Conservation (phyloP, 2,329 filamentous ascomycete genomes). For the Stagonosporopsis tanaceti region DNA sequence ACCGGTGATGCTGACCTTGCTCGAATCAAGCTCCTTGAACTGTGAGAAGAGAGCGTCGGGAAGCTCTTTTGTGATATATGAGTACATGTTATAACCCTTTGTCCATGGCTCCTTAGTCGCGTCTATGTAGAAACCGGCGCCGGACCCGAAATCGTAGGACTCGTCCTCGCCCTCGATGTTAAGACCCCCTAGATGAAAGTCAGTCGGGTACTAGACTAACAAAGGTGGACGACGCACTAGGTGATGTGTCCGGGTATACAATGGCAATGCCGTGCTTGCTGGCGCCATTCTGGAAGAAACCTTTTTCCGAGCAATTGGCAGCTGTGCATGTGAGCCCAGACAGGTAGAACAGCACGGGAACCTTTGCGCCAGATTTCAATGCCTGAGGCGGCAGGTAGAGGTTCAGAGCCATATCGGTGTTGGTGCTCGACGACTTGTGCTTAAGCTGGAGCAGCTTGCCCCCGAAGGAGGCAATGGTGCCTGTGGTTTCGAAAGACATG, state of each 20-base stretch:
- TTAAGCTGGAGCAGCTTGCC: slow-evolving; percentile 94
- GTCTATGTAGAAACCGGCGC: slow-evolving; percentile 94
- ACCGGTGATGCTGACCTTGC: slow-evolving; percentile 82
- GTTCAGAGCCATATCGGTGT: slow-evolving; percentile 91
- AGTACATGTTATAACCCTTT: slow-evolving; percentile 90
- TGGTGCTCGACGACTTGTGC: slow-evolving; percentile 79
- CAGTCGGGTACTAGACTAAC: slow-evolving; percentile 18
- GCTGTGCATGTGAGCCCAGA: slow-evolving; percentile 94
- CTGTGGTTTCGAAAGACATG: slow-evolving; percentile 84
- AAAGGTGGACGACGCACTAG: slow-evolving; percentile 62
- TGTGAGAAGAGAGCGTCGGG: slow-evolving; percentile 75
- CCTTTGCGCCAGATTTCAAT: slow-evolving; percentile 63
- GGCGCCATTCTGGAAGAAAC: slow-evolving; percentile 89
- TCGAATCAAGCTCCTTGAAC: slow-evolving; percentile 75
- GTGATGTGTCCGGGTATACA: slow-evolving; percentile 93
- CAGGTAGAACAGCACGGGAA: slow-evolving; percentile 90
- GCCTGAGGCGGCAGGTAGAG: slow-evolving; percentile 85
- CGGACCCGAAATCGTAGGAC: slow-evolving; percentile 87
- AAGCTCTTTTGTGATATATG: slow-evolving; percentile 89
- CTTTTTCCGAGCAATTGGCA: slow-evolving; percentile 78
- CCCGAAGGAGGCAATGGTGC: slow-evolving; percentile 89
- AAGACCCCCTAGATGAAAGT: slow-evolving; percentile 67
- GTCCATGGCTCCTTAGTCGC: slow-evolving; percentile 78
- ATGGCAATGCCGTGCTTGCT: slow-evolving; percentile 85
- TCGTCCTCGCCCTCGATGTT: slow-evolving; percentile 86